Evolutionary conservation across 768 basidiomycete species (phyloP), one percentile per base, ranked within the genome.

Genomic region (Suillus weaverae): DNA sequence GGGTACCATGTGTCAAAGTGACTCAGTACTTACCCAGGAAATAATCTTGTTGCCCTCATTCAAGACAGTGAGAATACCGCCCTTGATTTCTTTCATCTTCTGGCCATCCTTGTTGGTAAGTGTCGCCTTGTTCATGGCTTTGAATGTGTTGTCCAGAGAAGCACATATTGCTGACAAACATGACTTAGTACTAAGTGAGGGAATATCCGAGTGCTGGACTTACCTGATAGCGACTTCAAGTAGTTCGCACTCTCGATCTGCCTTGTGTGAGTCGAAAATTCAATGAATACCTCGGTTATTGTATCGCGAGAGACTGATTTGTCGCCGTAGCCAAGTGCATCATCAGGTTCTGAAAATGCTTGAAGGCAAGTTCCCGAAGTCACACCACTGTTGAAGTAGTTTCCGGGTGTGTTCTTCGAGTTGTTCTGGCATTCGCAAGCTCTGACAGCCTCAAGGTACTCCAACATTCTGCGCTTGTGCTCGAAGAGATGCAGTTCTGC

Each of bases 401-500:
- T n/a, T 39, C 60, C 18, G 43, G 46, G 41, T 35, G 60, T 26
- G 32, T 33, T 41, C 26, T 6, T 32, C 20, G 50, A n/a, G n/a
- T n/a, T 30, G 38, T 62, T 43, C 51, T 32, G 38, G 14, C 14
- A 30, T 39, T 33, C 60, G 16, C 46, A 48, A 68, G 32, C 11
- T 14, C 39, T 41, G 39, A 16, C 14, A 16, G 32, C 22, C 8
- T 67, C 38, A 6, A 74, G 62, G 56, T 70, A 74, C 13, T 70
- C 67, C 0, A 70, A 59, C 7, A 56, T 33, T 13, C 53, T 35
- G 43, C 72, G 57, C 16, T 68, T 48, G 30, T 72, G 68, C 57
- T 70, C 67, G 4, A 70, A 61, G 7, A 73, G 67, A 56, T 74
- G 71, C 3, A 74, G 68, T 36, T 74, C 73, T 70, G 51, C 11